Conservation (phyloP, 2,329 filamentous ascomycete species). For the Hymenoscyphus linearis region DNA sequence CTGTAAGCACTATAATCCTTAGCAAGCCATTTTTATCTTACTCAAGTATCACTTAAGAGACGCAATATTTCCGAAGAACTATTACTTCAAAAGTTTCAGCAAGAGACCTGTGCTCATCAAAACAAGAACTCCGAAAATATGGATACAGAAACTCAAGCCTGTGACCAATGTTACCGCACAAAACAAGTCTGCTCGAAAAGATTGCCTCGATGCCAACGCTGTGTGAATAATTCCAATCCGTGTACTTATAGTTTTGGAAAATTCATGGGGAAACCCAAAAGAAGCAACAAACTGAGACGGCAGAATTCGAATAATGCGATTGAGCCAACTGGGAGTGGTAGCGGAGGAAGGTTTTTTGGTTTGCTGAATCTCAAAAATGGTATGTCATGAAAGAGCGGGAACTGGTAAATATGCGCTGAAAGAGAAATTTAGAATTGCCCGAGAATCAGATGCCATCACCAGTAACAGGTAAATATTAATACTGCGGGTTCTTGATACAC, state of each 20-base stretch:
- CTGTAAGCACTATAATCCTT: constrained; percentile 6
- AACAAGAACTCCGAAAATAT: background rate
- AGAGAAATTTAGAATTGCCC: background rate
- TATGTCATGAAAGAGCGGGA: background rate
- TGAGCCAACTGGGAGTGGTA: background rate
- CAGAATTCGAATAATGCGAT: background rate
- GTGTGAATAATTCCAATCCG: constrained; percentile 2
- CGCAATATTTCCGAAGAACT: background rate
- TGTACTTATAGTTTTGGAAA: constrained; percentile 10
- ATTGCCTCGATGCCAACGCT: constrained; percentile 5
- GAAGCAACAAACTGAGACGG: constrained; percentile 2
- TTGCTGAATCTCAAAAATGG: constrained; percentile 6
- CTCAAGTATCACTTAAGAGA: constrained; percentile 6
- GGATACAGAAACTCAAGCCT: constrained; percentile 10
- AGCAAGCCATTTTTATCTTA: background rate
- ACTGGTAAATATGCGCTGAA: background rate
- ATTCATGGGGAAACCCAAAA: constrained; percentile 9
- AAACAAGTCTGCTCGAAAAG: constrained; percentile 7
- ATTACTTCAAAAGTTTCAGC: constrained; percentile 1
- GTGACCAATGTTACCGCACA: constrained; percentile 9
- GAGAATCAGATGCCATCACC: constrained; percentile 1
- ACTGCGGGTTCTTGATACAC: background rate
- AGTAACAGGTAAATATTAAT: constrained; percentile 1
- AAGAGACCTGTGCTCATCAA: background rate
- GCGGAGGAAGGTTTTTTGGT: constrained; percentile 8